These are phyloP conservation scores for Botrytis aclada DNA, from an alignment of 2,329 filamentous ascomycete genomes.

Conservation along the genomic window DNA sequence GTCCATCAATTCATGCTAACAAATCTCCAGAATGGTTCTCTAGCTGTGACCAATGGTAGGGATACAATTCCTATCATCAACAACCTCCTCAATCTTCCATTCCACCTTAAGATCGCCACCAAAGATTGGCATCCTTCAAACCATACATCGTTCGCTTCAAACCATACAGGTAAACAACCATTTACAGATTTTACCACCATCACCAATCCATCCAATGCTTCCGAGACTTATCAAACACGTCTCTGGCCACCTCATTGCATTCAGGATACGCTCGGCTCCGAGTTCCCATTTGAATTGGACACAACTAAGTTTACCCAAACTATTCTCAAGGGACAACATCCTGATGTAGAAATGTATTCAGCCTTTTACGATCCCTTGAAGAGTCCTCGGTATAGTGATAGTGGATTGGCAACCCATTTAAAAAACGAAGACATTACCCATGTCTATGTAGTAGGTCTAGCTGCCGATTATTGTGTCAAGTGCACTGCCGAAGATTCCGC, in stretches of 20 bases:
- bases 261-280: slow-evolving; percentile 67
- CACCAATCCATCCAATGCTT: slow-evolving; percentile 60
- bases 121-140: slow-evolving; percentile 82
- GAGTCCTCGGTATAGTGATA: slow-evolving; percentile 57
- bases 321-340: slow-evolving; percentile 74
- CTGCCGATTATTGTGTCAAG: slow-evolving; percentile 86
- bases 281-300: slow-evolving; percentile 71
- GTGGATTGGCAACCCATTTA: slow-evolving; percentile 60
- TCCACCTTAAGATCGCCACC: slow-evolving; percentile 76
- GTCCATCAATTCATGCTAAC: not conserved
- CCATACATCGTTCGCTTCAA: slow-evolving; percentile 86
- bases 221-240: slow-evolving; percentile 61
- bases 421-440: slow-evolving; percentile 61
- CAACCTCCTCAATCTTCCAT: slow-evolving; percentile 66
- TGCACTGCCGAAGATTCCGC: slow-evolving; percentile 75
- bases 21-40: slow-evolving; percentile 65
- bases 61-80: slow-evolving; percentile 71
- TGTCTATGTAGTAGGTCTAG: slow-evolving; percentile 82
- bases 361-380: slow-evolving; percentile 81
- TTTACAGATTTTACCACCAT: slow-evolving; percentile 66
- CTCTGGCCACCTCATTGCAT: slow-evolving; percentile 94
- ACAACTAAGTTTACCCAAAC: slow-evolving; percentile 56
- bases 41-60: slow-evolving; percentile 75
- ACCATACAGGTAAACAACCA: slow-evolving; percentile 66
- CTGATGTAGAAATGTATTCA: slow-evolving; percentile 86